Evolutionary conservation across 169 alveolate species (phyloP), one percentile per base, ranked within the genome.

Genomic region (Eimeria mitis): DNA sequence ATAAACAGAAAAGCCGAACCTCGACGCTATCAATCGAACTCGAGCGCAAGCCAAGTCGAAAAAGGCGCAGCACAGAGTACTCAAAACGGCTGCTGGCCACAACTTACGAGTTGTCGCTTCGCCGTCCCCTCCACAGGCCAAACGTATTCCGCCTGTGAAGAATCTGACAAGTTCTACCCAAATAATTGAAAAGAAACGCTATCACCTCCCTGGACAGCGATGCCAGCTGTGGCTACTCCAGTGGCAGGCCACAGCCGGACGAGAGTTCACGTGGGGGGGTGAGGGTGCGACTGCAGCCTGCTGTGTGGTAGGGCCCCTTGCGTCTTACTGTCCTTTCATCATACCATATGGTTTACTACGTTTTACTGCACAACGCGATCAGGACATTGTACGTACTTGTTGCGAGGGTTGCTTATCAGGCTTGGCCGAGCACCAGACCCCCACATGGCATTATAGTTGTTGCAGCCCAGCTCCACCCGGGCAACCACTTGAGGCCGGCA

Each of bases 201-300:
- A 42, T 87, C 92, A 28, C 83, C 83, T 42, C 92, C 92, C 65
- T 63, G 78, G 92, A 87, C 92, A 42, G 81, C 61, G 75, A 56
- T 56, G 92, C 92, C 92, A 87, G 81, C 83, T 63, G 92, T 87
- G 92, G 92, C 92, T 87, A 42, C 92, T 63, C 92, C 92, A 87
- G 92, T 87, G 90, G 92, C 92, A 87, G 92, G 92, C 92, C 92
- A 87, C 92, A 87, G 81, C 65, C 92, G 81, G 83, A 87, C 34
- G 65, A 87, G 81, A 87, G 78, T 63, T 87, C 92, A 87, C 81
- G 92, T 87, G 92, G 92, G 92, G 92, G 92, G 92, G 92, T 87
- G 92, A 87, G 92, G 92, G 92, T 87, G 92, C 92, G 92, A 63
- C 92, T 87, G 92, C 92, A 37, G 92, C 92, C 54, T 63, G 92